Percentiles rank a stretch among this genome's conserved stretches.
These are phyloP conservation scores for Saccharomycopsis crataegensis DNA, from an alignment of 1,139 yeast species.

Conservation along the genomic window DNA sequence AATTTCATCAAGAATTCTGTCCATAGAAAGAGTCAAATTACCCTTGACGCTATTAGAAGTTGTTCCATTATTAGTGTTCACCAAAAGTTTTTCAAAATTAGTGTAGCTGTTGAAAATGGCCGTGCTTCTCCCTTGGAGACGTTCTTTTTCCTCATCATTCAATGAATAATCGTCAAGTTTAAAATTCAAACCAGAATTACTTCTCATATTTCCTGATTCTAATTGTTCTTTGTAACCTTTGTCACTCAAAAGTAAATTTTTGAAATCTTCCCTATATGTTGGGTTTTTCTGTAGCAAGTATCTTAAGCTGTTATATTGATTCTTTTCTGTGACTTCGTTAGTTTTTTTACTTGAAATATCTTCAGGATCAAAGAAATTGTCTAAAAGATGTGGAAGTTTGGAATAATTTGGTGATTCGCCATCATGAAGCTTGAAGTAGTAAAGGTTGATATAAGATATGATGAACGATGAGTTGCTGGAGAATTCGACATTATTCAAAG, in stretches of 20 bases:
- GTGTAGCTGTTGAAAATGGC: slow-evolving; percentile 8
- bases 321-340: slow-evolving; percentile 6
- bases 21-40: neutral
- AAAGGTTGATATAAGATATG: slow-evolving; percentile 6
- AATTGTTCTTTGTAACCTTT: slow-evolving; percentile 18
- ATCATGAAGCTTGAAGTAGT: slow-evolving; percentile 2
- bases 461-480: slow-evolving; percentile 13
- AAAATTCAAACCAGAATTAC: slow-evolving; percentile 16
- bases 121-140: slow-evolving; percentile 5
- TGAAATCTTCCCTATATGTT: slow-evolving; percentile 11
- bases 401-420: slow-evolving; percentile 9
- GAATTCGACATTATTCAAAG: slow-evolving; percentile 3
- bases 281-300: slow-evolving; percentile 12
- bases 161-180: slow-evolving; percentile 4
- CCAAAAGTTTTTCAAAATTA: slow-evolving; percentile 13
- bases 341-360: neutral
- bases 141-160: neutral
- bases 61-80: neutral
- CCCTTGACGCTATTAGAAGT: neutral
- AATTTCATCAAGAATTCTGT: neutral
- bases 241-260: slow-evolving; percentile 9
- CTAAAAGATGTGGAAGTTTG: slow-evolving; percentile 8
- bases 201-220: slow-evolving; percentile 12
- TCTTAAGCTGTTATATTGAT: slow-evolving; percentile 16
- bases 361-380: slow-evolving; percentile 2